phyloP scores from a whole-genome alignment of 345 rosid species.

The Raphanus raphanistrum region DNA sequence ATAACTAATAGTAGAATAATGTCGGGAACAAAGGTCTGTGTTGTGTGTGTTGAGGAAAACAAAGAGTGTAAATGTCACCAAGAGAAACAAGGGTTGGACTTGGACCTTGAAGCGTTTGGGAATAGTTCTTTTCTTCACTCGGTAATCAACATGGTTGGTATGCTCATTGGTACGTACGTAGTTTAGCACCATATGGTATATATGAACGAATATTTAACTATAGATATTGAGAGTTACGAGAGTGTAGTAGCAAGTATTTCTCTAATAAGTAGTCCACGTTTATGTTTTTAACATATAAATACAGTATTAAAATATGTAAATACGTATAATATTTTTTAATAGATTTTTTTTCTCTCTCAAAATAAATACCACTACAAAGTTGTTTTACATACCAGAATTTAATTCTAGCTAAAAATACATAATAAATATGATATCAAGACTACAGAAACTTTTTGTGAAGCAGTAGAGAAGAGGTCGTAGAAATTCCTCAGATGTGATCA shows the following conservation, averaged over 20 bases:
- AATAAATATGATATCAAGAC: too few relatives aligned
- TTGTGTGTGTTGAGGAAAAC: slow-evolving; percentile 26
- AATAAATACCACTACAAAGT: too few relatives aligned
- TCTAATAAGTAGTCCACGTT: background rate
- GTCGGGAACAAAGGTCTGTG: slow-evolving; percentile 18
- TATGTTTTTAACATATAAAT: too few relatives aligned
- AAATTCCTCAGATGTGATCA: too few relatives aligned
- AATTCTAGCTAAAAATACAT: too few relatives aligned
- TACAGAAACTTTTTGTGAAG: too few relatives aligned
- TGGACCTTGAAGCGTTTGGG: background rate
- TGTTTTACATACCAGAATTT: too few relatives aligned
- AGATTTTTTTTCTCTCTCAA: too few relatives aligned
- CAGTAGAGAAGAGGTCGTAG: too few relatives aligned
- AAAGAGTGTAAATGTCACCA: slow-evolving; percentile 21
- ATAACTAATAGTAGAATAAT: background rate
- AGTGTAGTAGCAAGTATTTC: too few relatives aligned
- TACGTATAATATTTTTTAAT: too few relatives aligned
- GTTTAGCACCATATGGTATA: background rate
- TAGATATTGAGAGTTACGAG: too few relatives aligned
- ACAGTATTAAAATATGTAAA: background rate
- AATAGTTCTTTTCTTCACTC: slow-evolving; percentile 66
- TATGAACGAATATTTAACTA: background rate
- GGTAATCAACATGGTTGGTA: slow-evolving; percentile 79
- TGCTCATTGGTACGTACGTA: slow-evolving; percentile 67
- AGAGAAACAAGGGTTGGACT: slow-evolving; percentile 3